Base-by-base conservation (phyloP, 116 monocot species). In the Cymodocea nodosa region DNA sequence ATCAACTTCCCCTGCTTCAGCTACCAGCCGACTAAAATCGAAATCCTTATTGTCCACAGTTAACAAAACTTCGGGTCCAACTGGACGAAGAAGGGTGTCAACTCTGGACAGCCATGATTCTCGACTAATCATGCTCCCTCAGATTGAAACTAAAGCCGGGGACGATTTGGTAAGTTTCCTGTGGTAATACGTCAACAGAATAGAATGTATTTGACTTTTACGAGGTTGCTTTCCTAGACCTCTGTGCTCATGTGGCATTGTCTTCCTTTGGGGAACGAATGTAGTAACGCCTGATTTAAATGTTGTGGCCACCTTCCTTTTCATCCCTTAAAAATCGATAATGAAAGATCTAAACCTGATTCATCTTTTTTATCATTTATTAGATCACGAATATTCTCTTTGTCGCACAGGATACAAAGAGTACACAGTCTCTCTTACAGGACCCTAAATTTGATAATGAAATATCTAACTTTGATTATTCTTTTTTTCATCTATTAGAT, bases 111-210 rank as follows among this genome's bases (percentile, higher is more conserved):
- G 77, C 56, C 68, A 73, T 22, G 87, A 85, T 77, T 76, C 83
- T 57, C 84, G 80, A 30, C 75, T 88, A 49, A 81, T 81, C 62
- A 85, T 93, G 87, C 88, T 88, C 9, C 93, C 93, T 6, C 85
- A 85, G 67, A 85, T 93, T 52, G 93, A 93, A 52, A 24, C 79
- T 49, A 93, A 88, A 74, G 81, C 85, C 20, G 79, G 83, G 6
- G 88, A 93, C 68, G 87, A 85, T 64, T 48, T 83, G 83, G 93
- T 93, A 61, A 60, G 71, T 74, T 22, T 74, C 17, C 30, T 52
- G 20, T 30, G 17, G 23, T 17, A 61, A 16, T 35, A 44, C n/a
- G 36, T 61, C n/a, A 61, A 8, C 37, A 14, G 2, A 61, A 61
- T 3, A 35, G 18, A 35, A 17, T 35, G 36, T 61, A 61, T 61